Evolutionary conservation across 2,329 filamentous ascomycete species (phyloP).

Genomic region (Coleophoma crateriformis): DNA sequence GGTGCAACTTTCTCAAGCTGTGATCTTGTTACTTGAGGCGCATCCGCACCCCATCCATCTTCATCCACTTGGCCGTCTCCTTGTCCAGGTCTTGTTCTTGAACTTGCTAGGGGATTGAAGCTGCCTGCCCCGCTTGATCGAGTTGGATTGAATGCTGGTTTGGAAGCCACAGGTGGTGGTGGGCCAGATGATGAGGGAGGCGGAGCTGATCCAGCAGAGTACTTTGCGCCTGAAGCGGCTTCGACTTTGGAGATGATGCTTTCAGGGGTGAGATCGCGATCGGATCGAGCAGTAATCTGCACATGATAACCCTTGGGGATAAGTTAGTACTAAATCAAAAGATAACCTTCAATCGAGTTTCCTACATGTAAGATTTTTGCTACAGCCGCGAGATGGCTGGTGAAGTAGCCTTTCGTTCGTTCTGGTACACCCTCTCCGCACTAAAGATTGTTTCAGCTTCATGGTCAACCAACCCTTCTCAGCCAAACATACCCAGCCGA

Average conservation of each 20-base stretch:
- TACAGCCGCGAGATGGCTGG: constrained; percentile 84
- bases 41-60: constrained; percentile 94
- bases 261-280: constrained; percentile 81
- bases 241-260: constrained; percentile 88
- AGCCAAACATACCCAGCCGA: constrained; percentile 65
- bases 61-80: constrained; percentile 58
- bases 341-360: constrained; percentile 1
- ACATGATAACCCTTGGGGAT: constrained; percentile 76
- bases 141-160: constrained; percentile 88
- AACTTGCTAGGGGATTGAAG: constrained; percentile 65
- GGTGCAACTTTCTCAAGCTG: constrained; percentile 88
- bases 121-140: constrained; percentile 32
- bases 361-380: constrained; percentile 81
- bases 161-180: constrained; percentile 68
- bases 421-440: constrained; percentile 98
- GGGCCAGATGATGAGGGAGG: constrained; percentile 32
- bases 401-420: constrained; percentile 97
- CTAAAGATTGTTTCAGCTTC: constrained; percentile 32
- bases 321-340: constrained; percentile 3
- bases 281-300: constrained; percentile 91
- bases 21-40: constrained; percentile 80
- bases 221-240: constrained; percentile 92
- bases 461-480: background rate
- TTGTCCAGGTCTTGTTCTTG: constrained; percentile 51
- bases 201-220: constrained; percentile 64